Evolutionary conservation across 2,329 filamentous ascomycete species (phyloP).

Genomic region (Sarocladium oryzae): DNA sequence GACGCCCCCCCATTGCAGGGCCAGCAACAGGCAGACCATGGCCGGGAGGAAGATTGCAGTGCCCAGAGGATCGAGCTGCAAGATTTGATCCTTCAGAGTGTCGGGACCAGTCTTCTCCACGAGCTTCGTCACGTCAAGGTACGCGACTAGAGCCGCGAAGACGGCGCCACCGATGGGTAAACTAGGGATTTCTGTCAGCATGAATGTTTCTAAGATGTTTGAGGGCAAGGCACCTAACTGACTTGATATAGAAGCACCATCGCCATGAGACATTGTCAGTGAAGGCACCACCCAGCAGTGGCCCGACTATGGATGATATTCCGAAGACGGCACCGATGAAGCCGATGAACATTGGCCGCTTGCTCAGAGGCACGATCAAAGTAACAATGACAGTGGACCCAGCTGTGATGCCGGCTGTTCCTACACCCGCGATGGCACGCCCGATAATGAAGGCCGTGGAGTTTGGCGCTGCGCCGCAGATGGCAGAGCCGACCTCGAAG

Average conservation of each 20-base stretch:
- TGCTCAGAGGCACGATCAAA: constrained; percentile 4
- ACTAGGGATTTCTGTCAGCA: background rate
- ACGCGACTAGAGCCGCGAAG: constrained; percentile 13
- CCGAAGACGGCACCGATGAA: constrained; percentile 36
- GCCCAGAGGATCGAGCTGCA: constrained; percentile 17
- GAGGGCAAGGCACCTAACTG: background rate
- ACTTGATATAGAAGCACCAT: constrained; percentile 16
- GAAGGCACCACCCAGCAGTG: constrained; percentile 18
- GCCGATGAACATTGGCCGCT: background rate
- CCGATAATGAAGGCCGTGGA: constrained; percentile 50
- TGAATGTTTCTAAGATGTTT: background rate
- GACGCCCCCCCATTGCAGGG: constrained; percentile 36
- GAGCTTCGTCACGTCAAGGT: constrained; percentile 12
- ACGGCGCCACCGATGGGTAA: constrained; percentile 19
- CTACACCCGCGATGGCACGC: constrained; percentile 49
- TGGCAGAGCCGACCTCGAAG: constrained; percentile 47
- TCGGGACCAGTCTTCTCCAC: background rate
- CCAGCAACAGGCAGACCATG: constrained; percentile 34
- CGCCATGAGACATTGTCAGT: constrained; percentile 17
- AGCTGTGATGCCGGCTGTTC: constrained; percentile 47
- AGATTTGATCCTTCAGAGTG: constrained; percentile 11
- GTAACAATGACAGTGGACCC: constrained; percentile 41
- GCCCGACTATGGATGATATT: constrained; percentile 16
- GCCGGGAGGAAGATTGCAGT: constrained; percentile 16
- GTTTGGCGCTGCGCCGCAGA: constrained; percentile 48